phyloP scores from a whole-genome alignment of 345 rosid genomes.

The Cardamine occulta region DNA sequence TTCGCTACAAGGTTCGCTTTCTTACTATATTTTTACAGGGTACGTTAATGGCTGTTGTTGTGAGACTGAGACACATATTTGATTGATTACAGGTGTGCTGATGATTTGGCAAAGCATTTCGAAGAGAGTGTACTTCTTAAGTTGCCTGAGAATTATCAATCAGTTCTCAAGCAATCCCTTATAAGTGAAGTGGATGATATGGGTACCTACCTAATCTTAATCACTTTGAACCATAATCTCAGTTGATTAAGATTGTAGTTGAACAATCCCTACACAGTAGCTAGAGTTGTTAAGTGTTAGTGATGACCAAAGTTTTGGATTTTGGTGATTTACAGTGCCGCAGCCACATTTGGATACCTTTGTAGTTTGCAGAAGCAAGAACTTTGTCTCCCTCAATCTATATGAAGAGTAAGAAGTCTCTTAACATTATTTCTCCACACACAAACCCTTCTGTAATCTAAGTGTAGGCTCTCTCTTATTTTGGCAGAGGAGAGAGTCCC shows the following conservation, averaged over 20 bases:
- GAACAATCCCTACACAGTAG: background rate
- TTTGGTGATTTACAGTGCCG: constrained; percentile 48
- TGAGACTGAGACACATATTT: background rate
- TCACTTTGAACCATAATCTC: background rate
- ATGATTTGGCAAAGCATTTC: constrained; percentile 64
- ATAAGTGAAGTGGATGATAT: constrained; percentile 86
- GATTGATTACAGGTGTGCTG: constrained; percentile 54
- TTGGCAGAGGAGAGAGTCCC: constrained; percentile 46
- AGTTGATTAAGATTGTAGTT: background rate
- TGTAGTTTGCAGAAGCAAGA: constrained; percentile 67
- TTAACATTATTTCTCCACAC: constrained; percentile 31
- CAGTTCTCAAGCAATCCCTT: constrained; percentile 70
- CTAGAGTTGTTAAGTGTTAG: constrained; percentile 4
- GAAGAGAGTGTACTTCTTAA: constrained; percentile 70
- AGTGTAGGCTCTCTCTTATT: background rate
- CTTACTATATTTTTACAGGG: background rate
- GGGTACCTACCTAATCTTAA: constrained; percentile 52
- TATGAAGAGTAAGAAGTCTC: constrained; percentile 45
- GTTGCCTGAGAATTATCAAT: constrained; percentile 80
- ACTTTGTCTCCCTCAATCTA: constrained; percentile 55
- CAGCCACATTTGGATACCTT: constrained; percentile 71
- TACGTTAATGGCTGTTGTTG: background rate
- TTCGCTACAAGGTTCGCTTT: constrained; percentile 64
- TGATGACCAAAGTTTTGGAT: background rate
- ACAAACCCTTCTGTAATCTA: constrained; percentile 6